These are phyloP conservation scores for Hypoxylon sp. DNA, from an alignment of 2,329 filamentous ascomycete species.

Conservation along the genomic window DNA sequence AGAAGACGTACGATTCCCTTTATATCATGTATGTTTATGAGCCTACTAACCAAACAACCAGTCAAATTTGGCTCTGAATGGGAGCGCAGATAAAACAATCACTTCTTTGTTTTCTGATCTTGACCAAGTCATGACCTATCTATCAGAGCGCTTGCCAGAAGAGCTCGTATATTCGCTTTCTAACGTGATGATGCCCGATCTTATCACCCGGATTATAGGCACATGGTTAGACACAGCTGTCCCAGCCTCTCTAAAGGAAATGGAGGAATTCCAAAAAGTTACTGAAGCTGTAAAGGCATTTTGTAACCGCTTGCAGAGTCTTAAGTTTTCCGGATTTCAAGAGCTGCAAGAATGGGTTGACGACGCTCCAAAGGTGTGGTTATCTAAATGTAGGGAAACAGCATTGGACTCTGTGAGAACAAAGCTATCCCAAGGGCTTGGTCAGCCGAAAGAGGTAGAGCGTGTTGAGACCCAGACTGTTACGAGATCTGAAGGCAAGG, in stretches of 20 bases:
- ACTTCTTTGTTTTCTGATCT: constrained; percentile 68
- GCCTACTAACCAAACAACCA: constrained; percentile 47
- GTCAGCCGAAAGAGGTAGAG: constrained; percentile 78
- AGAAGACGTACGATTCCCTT: constrained; percentile 55
- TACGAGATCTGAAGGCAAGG: constrained; percentile 73
- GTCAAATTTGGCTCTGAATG: constrained; percentile 60
- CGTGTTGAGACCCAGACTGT: constrained; percentile 87
- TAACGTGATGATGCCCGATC: constrained; percentile 75
- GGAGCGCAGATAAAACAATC: constrained; percentile 60
- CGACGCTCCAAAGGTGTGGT: constrained; percentile 85
- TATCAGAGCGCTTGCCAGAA: constrained; percentile 65
- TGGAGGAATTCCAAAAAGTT: constrained; percentile 77
- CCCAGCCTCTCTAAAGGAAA: constrained; percentile 78
- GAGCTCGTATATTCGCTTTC: constrained; percentile 73
- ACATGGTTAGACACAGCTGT: constrained; percentile 83
- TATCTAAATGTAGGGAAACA: constrained; percentile 83
- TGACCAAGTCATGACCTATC: constrained; percentile 63
- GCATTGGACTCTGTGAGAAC: constrained; percentile 81
- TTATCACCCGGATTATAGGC: constrained; percentile 76
- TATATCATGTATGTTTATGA: constrained; percentile 3
- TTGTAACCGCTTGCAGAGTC: constrained; percentile 70
- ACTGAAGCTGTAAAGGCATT: constrained; percentile 76
- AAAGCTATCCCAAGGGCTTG: constrained; percentile 76
- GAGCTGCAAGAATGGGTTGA: constrained; percentile 84
- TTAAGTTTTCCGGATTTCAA: constrained; percentile 72